phyloP scores from a whole-genome alignment of 306 rosid genomes.

The Lathyrus oleraceus region DNA sequence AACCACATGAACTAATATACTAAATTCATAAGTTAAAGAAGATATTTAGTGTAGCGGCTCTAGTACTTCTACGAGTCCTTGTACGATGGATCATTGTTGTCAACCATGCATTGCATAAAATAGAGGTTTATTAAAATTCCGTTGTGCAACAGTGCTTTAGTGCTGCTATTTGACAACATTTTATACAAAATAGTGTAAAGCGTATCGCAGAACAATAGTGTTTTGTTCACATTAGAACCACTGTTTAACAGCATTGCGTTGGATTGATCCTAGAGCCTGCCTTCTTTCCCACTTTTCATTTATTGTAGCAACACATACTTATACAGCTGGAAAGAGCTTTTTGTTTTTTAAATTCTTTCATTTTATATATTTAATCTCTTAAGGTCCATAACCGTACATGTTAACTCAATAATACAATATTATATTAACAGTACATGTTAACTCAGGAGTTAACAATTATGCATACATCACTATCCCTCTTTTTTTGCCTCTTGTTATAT shows the following conservation, averaged over 20 bases:
- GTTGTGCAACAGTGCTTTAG: no score
- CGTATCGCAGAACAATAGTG: no score
- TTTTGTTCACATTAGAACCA: no score
- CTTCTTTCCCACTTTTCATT: not conserved
- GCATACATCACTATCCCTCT: not conserved
- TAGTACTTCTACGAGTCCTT: not conserved
- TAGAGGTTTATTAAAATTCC: no score
- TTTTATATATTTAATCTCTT: not conserved
- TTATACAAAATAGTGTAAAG: no score
- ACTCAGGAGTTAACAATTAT: not conserved
- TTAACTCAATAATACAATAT: no score
- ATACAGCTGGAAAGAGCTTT: not conserved
- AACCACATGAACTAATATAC: not conserved
- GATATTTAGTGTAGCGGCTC: not conserved
- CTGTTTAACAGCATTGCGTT: not conserved
- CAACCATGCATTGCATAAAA: no score
- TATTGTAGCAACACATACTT: constrained; percentile 5
- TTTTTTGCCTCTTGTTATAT: not conserved
- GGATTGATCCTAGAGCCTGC: not conserved
- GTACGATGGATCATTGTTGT: not conserved
- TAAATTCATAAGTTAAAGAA: not conserved
- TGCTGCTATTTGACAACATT: no score
- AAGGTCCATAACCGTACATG: not conserved
- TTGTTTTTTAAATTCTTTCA: not conserved
- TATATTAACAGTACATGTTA: not conserved